Evolutionary conservation across 2,329 filamentous ascomycete species (phyloP).

Genomic region (Plectosphaerella cucumerina): DNA sequence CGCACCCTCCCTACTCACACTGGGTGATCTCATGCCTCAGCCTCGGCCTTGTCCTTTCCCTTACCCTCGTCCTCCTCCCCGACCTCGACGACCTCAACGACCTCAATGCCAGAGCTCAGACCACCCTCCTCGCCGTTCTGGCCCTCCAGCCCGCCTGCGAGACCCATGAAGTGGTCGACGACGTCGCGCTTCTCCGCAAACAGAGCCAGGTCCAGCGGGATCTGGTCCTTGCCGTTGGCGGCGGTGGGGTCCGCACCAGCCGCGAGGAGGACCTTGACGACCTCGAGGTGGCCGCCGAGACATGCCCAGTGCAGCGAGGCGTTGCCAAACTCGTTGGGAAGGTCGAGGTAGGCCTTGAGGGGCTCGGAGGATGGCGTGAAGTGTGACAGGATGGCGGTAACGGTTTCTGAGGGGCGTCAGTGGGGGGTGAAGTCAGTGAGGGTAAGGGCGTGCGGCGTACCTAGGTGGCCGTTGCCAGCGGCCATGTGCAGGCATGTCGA

Average conservation of each 20-base stretch:
- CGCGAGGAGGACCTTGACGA: slow-evolving; percentile 72
- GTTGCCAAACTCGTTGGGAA: slow-evolving; percentile 77
- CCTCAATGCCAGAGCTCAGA: slow-evolving; percentile 23
- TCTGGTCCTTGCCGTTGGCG: slow-evolving; percentile 80
- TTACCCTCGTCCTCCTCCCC: slow-evolving; percentile 25
- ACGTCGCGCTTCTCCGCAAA: slow-evolving; percentile 64
- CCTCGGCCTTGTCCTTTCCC: slow-evolving; percentile 2
- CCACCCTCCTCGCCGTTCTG: slow-evolving; percentile 38
- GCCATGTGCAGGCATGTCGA: slow-evolving; percentile 90
- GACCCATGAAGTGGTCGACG: slow-evolving; percentile 55
- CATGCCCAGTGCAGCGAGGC: slow-evolving; percentile 93
- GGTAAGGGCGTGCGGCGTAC: slow-evolving; percentile 41
- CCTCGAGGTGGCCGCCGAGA: slow-evolving; percentile 78
- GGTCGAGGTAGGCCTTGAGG: slow-evolving; percentile 55
- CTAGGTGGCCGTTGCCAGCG: slow-evolving; percentile 80
- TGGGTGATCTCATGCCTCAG: neutral
- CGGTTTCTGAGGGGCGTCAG: slow-evolving; percentile 31
- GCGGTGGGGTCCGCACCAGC: slow-evolving; percentile 73
- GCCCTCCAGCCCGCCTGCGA: slow-evolving; percentile 42
- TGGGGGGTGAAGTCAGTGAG: neutral
- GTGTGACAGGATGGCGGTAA: slow-evolving; percentile 36
- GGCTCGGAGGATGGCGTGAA: slow-evolving; percentile 33
- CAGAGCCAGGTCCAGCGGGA: slow-evolving; percentile 71
- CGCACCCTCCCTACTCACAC: neutral
- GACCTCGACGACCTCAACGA: slow-evolving; percentile 32